Percentiles rank a stretch among this genome's conserved stretches.
phyloP scores from a whole-genome alignment of 73 alveolate species.

The Strombidium stylifer region DNA sequence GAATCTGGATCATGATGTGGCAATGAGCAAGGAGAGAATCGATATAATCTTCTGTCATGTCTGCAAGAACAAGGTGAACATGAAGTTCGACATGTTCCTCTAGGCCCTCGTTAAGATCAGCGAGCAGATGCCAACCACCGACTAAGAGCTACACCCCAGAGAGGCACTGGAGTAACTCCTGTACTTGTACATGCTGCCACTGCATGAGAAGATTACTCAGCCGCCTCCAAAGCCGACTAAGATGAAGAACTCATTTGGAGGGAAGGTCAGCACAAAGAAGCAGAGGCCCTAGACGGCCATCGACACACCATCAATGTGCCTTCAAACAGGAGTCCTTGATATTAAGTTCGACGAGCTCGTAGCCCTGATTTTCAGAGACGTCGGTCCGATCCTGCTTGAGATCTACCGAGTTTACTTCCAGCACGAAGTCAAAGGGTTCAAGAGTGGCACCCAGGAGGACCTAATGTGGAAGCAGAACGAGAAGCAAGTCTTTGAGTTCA shows the following conservation, averaged over 20 bases:
- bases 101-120: constrained; percentile 35
- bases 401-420: constrained; percentile 54
- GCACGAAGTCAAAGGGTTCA: constrained; percentile 40
- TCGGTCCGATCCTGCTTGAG: constrained; percentile 29
- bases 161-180: constrained; percentile 56
- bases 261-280: too few relatives aligned
- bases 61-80: constrained; percentile 51
- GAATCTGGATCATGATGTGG: background rate
- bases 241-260: too few relatives aligned
- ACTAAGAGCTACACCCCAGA: background rate
- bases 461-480: constrained; percentile 30
- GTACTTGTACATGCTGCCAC: constrained; percentile 48
- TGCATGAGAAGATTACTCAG: constrained; percentile 26
- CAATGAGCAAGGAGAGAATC: constrained; percentile 32
- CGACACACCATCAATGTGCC: background rate
- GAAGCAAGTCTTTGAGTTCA: constrained; percentile 38
- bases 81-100: constrained; percentile 59
- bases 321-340: constrained; percentile 14
- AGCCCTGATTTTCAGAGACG: constrained; percentile 18
- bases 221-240: too few relatives aligned
- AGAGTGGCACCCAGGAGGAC: constrained; percentile 1
- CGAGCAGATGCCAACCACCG: constrained; percentile 43
- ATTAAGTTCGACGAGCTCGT: constrained; percentile 44
- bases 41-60: constrained; percentile 60
- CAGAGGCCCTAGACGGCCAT: too few relatives aligned